Percentiles rank a stretch among this genome's conserved stretches.
Conservation (phyloP, 2,329 filamentous ascomycete species). For the Aspergillus sp. region DNA sequence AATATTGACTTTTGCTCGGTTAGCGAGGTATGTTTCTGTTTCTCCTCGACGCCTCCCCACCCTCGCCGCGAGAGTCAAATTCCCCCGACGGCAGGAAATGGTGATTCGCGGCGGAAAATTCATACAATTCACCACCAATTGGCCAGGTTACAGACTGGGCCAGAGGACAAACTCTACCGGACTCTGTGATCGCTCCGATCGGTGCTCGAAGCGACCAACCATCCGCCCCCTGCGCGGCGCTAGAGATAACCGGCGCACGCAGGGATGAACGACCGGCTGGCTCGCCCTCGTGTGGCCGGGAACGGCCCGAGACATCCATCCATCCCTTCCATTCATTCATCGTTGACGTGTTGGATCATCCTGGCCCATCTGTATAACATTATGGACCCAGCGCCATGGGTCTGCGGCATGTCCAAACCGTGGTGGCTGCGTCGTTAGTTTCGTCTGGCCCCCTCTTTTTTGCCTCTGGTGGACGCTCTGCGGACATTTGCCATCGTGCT, state of each 20-base stretch:
- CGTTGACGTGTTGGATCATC: conserved; percentile 13
- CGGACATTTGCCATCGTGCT: background rate
- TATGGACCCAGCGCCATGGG: conserved; percentile 14
- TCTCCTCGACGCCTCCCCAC: too few species aligned
- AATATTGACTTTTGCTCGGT: background rate
- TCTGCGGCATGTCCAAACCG: conserved; percentile 12
- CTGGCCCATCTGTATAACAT: conserved; percentile 11
- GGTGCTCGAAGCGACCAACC: background rate
- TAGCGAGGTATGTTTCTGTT: too few species aligned
- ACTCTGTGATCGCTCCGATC: too few species aligned
- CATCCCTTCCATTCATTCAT: background rate
- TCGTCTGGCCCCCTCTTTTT: conserved; percentile 7
- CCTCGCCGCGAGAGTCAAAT: background rate
- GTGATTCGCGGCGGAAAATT: conserved; percentile 5
- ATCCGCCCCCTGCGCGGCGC: background rate
- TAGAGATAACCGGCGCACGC: too few species aligned
- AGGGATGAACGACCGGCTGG: background rate
- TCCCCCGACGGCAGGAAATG: background rate
- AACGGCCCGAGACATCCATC: conserved; percentile 18
- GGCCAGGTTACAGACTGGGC: background rate
- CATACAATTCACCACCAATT: background rate
- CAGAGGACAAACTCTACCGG: background rate
- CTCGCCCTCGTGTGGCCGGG: conserved; percentile 10
- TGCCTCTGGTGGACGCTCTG: background rate
- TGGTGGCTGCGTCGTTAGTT: conserved; percentile 14